Evolutionary conservation across 805 yeast genomes (phyloP).

Genomic region (Blastobotrys muscicola): DNA sequence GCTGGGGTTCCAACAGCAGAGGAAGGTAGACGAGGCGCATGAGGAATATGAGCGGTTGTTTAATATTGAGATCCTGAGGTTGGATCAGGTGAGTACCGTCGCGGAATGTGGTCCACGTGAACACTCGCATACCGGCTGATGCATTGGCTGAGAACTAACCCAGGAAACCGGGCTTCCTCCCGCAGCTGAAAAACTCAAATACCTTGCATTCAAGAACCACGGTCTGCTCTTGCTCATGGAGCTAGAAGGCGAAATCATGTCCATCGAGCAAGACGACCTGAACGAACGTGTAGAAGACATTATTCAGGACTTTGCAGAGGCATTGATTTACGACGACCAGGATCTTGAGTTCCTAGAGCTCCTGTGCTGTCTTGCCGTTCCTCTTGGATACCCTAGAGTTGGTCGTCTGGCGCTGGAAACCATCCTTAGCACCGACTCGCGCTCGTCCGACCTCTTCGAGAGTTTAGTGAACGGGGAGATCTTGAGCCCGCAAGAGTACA

Average conservation of each 20-base stretch:
- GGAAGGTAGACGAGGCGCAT: conserved; percentile 41
- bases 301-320: conserved; percentile 54
- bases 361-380: conserved; percentile 10
- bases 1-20: conserved; percentile 46
- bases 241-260: conserved; percentile 22
- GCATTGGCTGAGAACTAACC: not conserved
- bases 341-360: conserved; percentile 18
- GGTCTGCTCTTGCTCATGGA: conserved; percentile 57
- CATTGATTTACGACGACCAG: conserved; percentile 31
- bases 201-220: conserved; percentile 70
- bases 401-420: conserved; percentile 18
- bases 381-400: conserved; percentile 15
- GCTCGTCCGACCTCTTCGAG: conserved; percentile 12
- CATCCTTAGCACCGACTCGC: conserved; percentile 10
- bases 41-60: conserved; percentile 53
- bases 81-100: conserved; percentile 14
- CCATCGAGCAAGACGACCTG: conserved; percentile 22
- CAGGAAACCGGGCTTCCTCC: conserved; percentile 43
- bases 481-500: conserved; percentile 12
- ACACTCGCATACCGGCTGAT: not conserved
- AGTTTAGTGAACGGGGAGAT: conserved; percentile 8
- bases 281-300: conserved; percentile 31
- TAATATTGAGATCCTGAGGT: conserved; percentile 51
- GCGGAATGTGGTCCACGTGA: not conserved
- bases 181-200: conserved; percentile 61